These are phyloP conservation scores for Albophoma yamanashiensis DNA, from an alignment of 2,329 filamentous ascomycete genomes.

Conservation along the genomic window DNA sequence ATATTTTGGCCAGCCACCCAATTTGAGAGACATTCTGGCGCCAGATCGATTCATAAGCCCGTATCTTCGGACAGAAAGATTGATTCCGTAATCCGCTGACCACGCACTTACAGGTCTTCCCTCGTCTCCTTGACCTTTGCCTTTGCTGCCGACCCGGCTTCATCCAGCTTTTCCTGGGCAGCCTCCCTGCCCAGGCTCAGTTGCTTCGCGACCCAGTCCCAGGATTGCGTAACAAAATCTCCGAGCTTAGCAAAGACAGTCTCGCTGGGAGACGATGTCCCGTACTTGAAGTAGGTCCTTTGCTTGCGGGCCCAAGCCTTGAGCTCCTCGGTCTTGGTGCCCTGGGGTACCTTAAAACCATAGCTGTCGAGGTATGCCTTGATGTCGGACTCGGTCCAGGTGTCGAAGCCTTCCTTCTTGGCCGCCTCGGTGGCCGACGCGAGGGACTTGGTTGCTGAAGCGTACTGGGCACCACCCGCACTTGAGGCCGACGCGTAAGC, in stretches of 20 bases:
- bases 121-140: conserved; percentile 23
- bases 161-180: conserved; percentile 35
- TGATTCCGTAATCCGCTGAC: neutral
- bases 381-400: conserved; percentile 63
- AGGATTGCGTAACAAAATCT: conserved; percentile 34
- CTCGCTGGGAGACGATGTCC: conserved; percentile 53
- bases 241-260: conserved; percentile 56
- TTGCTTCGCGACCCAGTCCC: conserved; percentile 41
- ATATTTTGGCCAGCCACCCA: neutral
- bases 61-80: neutral
- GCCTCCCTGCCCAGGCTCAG: conserved; percentile 35
- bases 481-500: conserved; percentile 49
- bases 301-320: conserved; percentile 62
- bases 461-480: conserved; percentile 46
- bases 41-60: neutral
- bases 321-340: conserved; percentile 57
- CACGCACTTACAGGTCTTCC: conserved; percentile 36
- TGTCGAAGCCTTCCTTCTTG: conserved; percentile 58
- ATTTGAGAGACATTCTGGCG: too few species aligned
- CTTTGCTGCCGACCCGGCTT: conserved; percentile 19
- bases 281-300: conserved; percentile 67
- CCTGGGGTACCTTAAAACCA: conserved; percentile 57
- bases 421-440: conserved; percentile 52
- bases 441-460: conserved; percentile 62
- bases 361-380: conserved; percentile 75